Percentiles rank a stretch among this genome's conserved stretches.
phyloP scores from a whole-genome alignment of 192 early-diverging fungal species.

The Coemansia sp. region DNA sequence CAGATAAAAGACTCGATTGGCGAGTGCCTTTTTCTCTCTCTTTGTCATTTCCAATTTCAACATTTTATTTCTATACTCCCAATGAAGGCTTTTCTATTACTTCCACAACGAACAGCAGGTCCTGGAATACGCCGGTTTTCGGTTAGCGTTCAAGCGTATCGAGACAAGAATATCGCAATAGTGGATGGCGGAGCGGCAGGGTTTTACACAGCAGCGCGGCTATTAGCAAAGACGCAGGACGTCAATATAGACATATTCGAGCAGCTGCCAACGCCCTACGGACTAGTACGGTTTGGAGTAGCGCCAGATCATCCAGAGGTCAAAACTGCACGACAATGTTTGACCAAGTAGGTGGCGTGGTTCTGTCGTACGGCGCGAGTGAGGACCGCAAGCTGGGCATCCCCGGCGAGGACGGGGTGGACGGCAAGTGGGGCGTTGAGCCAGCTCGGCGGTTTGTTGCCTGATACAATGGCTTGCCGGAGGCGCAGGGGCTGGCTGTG shows the following conservation, averaged over 20 bases:
- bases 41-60: background rate
- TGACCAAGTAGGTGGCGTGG: conserved; percentile 75
- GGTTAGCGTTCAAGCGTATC: background rate
- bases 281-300: conserved; percentile 91
- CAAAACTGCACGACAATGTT: conserved; percentile 78
- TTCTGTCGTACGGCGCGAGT: conserved; percentile 86
- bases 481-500: conserved; percentile 57
- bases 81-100: background rate
- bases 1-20: background rate
- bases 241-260: conserved; percentile 81
- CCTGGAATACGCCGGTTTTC: background rate
- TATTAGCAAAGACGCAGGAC: conserved; percentile 62
- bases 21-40: background rate
- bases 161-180: conserved; percentile 55
- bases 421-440: conserved; percentile 55
- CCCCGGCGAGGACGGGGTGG: conserved; percentile 58
- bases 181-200: conserved; percentile 85
- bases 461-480: conserved; percentile 93
- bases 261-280: conserved; percentile 79
- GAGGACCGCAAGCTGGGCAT: conserved; percentile 70
- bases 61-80: background rate
- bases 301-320: conserved; percentile 98
- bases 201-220: conserved; percentile 84
- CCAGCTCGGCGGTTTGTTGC: conserved; percentile 86
- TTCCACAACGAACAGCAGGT: background rate